Percentiles rank a stretch among this genome's conserved stretches.
Conservation (phyloP, 768 basidiomycete species). For the Holtermanniella nyarrowii region DNA sequence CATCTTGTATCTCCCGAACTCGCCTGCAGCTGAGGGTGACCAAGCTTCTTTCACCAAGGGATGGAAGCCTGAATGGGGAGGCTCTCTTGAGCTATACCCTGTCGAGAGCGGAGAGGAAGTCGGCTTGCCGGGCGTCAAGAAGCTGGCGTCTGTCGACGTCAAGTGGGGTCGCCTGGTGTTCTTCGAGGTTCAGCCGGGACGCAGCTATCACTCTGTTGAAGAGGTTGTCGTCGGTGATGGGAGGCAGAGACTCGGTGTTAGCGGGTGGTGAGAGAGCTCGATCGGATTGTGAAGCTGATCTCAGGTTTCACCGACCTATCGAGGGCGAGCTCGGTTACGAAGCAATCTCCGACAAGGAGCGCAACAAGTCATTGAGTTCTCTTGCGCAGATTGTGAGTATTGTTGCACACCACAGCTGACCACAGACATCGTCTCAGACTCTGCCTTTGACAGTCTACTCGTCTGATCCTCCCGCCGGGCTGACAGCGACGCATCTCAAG, state of each 20-base stretch:
- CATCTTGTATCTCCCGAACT: slow-evolving; percentile 83
- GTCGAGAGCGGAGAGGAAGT: slow-evolving; percentile 50
- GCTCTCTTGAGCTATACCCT: slow-evolving; percentile 87
- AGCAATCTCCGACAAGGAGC: slow-evolving; percentile 43
- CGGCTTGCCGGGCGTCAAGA: slow-evolving; percentile 51
- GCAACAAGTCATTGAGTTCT: slow-evolving; percentile 58
- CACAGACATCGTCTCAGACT: slow-evolving; percentile 30
- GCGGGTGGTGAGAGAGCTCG: slow-evolving; percentile 57
- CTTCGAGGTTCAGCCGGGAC: slow-evolving; percentile 69
- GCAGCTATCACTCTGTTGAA: slow-evolving; percentile 92
- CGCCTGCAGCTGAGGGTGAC: slow-evolving; percentile 32
- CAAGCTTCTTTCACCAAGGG: slow-evolving; percentile 42
- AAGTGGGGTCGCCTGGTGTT: slow-evolving; percentile 45
- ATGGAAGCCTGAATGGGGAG: slow-evolving; percentile 87
- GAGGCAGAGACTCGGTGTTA: slow-evolving; percentile 69
- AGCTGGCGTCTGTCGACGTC: slow-evolving; percentile 34
- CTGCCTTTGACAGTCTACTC: slow-evolving; percentile 44
- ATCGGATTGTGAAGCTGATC: slow-evolving; percentile 1
- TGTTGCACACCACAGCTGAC: slow-evolving; percentile 2
- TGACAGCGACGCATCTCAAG: slow-evolving; percentile 48
- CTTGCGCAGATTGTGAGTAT: slow-evolving; percentile 80
- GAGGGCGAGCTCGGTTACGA: slow-evolving; percentile 82
- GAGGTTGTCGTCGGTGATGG: slow-evolving; percentile 85
- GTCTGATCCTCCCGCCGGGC: slow-evolving; percentile 27
- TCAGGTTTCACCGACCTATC: slow-evolving; percentile 72